These are phyloP conservation scores for Pseudocercospora musae DNA, from an alignment of 2,329 filamentous ascomycete genomes.

Conservation along the genomic window DNA sequence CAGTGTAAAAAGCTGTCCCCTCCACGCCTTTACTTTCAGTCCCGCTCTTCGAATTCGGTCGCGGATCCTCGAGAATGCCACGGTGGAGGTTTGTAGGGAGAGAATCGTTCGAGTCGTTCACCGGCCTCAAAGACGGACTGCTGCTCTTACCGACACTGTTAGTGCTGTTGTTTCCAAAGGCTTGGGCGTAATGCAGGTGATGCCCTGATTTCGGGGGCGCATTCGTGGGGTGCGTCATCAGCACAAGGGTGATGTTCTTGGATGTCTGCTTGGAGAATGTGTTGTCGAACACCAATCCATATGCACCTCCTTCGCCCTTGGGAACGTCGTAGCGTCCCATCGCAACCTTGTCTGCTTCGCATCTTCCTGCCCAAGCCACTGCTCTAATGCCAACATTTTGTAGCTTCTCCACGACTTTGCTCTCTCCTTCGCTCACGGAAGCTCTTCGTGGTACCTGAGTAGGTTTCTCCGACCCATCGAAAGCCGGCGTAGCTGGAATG, in stretches of 20 bases:
- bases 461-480: conserved; percentile 37
- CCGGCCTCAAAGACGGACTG: conserved; percentile 43
- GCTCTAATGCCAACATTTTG: conserved; percentile 60
- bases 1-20: conserved; percentile 67
- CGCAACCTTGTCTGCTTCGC: conserved; percentile 91
- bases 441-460: conserved; percentile 43
- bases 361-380: conserved; percentile 83
- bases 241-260: conserved; percentile 91
- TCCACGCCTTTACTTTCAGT: conserved; percentile 31
- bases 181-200: conserved; percentile 60
- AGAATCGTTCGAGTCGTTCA: conserved; percentile 51
- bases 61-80: conserved; percentile 37
- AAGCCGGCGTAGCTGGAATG: conserved; percentile 32
- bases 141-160: conserved; percentile 36
- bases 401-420: conserved; percentile 65
- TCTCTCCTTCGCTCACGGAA: conserved; percentile 46
- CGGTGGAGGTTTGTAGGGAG: conserved; percentile 41
- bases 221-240: conserved; percentile 88
- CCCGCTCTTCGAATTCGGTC: conserved; percentile 40
- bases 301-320: conserved; percentile 78
- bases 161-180: conserved; percentile 48
- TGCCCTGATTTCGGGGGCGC: conserved; percentile 71
- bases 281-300: conserved; percentile 95
- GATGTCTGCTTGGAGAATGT: conserved; percentile 95
- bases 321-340: conserved; percentile 83